Conservation (phyloP, 1,139 yeast genomes). For the Sugiyamaella castrensis region DNA sequence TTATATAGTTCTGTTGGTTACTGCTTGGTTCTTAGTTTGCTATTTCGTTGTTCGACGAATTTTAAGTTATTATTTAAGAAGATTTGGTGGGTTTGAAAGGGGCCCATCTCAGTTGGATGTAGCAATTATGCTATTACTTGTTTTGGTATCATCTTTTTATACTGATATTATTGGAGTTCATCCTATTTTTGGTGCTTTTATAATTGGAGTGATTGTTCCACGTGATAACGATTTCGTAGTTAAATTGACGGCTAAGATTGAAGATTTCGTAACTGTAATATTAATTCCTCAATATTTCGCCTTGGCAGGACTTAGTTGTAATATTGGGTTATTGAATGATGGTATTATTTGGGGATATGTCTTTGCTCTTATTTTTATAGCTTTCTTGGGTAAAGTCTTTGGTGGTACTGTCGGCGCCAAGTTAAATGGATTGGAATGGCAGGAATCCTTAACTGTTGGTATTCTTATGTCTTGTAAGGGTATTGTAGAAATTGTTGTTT, state of each 20-base stretch:
- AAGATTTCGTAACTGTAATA: slow-evolving; percentile 67
- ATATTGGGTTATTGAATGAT: slow-evolving; percentile 56
- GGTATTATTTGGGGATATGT: slow-evolving; percentile 79
- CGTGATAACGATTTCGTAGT: slow-evolving; percentile 71
- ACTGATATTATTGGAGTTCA: slow-evolving; percentile 81
- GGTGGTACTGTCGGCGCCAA: slow-evolving; percentile 69
- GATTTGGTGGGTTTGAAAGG: slow-evolving; percentile 50
- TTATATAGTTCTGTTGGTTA: slow-evolving; percentile 60
- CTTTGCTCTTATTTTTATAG: slow-evolving; percentile 60
- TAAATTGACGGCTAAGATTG: slow-evolving; percentile 66
- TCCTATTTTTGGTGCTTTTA: slow-evolving; percentile 78
- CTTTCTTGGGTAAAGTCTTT: slow-evolving; percentile 60
- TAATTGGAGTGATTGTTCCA: slow-evolving; percentile 75
- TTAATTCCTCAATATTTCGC: slow-evolving; percentile 77
- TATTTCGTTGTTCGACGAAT: slow-evolving; percentile 53
- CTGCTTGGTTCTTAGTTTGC: slow-evolving; percentile 65
- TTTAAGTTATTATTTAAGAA: slow-evolving; percentile 46
- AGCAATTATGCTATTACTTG: slow-evolving; percentile 52
- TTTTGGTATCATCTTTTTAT: slow-evolving; percentile 66
- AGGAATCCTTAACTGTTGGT: slow-evolving; percentile 73
- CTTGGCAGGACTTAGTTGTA: slow-evolving; percentile 68
- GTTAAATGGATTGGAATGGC: slow-evolving; percentile 58
- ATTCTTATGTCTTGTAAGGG: slow-evolving; percentile 88
- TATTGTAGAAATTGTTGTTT: slow-evolving; percentile 65
- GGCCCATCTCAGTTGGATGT: slow-evolving; percentile 68